These are phyloP conservation scores for Celoporthe dispersa DNA, from an alignment of 2,329 filamentous ascomycete species.

Conservation along the genomic window DNA sequence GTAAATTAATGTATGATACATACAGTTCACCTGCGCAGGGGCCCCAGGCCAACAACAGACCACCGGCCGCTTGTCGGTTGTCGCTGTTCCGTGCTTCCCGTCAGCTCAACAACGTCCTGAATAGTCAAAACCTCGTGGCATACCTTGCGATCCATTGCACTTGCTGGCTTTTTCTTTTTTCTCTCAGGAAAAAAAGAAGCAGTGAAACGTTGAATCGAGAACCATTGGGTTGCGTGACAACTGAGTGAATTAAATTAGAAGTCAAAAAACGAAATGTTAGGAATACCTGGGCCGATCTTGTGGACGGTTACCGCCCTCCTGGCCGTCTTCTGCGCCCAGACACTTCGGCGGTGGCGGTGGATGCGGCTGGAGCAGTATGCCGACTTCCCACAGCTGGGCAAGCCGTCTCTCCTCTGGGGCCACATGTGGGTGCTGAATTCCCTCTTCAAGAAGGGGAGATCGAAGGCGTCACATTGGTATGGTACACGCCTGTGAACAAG, in stretches of 20 bases:
- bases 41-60: background rate
- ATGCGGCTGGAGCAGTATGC: conserved; percentile 23
- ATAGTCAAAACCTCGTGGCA: background rate
- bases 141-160: background rate
- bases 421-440: conserved; percentile 19
- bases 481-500: background rate
- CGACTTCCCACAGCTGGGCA: conserved; percentile 17
- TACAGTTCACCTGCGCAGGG: background rate
- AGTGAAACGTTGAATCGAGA: no score
- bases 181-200: no score
- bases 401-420: conserved; percentile 24
- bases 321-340: conserved; percentile 16
- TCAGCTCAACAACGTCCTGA: no score
- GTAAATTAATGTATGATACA: background rate
- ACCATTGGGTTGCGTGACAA: no score
- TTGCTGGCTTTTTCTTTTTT: background rate
- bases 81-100: no score
- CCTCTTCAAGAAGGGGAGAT: conserved; percentile 20
- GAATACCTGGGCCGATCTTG: conserved; percentile 17
- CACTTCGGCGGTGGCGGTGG: conserved; percentile 21
- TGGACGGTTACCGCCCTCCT: conserved; percentile 24
- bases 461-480: conserved; percentile 19
- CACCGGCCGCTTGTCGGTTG: background rate
- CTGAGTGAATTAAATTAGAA: no score
- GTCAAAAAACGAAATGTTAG: conserved; percentile 7